phyloP scores from a whole-genome alignment of 306 rosid species.

The Parietaria judaica region DNA sequence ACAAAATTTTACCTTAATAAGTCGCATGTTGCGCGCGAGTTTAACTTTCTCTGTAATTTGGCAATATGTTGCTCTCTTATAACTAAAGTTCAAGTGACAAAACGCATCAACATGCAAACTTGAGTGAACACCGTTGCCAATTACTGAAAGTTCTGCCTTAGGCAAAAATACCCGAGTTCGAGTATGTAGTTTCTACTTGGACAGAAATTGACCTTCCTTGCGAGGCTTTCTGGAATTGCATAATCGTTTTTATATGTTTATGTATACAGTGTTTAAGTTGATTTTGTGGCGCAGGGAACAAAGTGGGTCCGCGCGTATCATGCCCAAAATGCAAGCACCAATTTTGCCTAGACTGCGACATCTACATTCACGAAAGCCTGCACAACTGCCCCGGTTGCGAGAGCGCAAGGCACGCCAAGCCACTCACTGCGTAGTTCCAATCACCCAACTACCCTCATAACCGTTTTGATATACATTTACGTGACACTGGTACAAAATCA shows the following conservation, averaged over 20 bases:
- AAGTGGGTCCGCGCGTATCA: constrained; percentile 53
- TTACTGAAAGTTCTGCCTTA: too few species aligned
- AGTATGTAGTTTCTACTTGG: too few species aligned
- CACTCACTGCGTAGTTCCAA: constrained; percentile 24
- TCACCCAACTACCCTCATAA: not conserved
- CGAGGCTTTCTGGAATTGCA: too few species aligned
- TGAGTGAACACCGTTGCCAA: too few species aligned
- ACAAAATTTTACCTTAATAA: too few species aligned
- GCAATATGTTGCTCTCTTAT: too few species aligned
- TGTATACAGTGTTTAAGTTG: not conserved
- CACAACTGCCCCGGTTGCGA: constrained; percentile 98
- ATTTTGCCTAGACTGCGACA: constrained; percentile 90
- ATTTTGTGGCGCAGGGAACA: constrained; percentile 55
- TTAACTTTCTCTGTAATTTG: too few species aligned
- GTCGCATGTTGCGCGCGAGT: too few species aligned
- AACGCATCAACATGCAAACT: too few species aligned
- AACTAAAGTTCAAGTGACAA: too few species aligned
- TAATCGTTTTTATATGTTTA: not conserved
- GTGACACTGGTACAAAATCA: not conserved
- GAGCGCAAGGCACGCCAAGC: constrained; percentile 58
- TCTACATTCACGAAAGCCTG: constrained; percentile 85
- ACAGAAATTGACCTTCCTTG: too few species aligned
- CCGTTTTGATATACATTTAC: not conserved
- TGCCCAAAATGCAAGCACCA: constrained; percentile 84
- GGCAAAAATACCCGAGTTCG: too few species aligned